phyloP scores from a whole-genome alignment of 2,329 filamentous ascomycete species.

The Claviceps pazoutovae region DNA sequence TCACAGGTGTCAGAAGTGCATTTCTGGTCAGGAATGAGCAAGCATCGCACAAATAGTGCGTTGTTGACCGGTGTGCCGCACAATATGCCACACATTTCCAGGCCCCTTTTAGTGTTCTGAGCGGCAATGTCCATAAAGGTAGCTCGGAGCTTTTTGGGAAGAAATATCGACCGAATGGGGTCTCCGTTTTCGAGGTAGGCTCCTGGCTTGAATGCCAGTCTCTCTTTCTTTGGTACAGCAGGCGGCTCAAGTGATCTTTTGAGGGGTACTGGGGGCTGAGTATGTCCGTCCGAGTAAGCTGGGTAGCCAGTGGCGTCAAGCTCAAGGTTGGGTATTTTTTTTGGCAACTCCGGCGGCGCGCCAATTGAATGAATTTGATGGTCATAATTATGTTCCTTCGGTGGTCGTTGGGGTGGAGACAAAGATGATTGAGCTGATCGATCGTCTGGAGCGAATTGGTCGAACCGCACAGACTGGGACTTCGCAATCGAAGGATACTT shows the following conservation, averaged over 20 bases:
- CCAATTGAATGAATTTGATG: background rate
- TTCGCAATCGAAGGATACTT: conserved; percentile 44
- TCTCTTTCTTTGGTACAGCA: conserved; percentile 31
- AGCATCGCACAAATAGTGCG: conserved; percentile 75
- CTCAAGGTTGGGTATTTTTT: conserved; percentile 13
- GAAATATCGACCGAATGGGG: conserved; percentile 74
- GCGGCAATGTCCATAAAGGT: conserved; percentile 62
- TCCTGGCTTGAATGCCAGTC: conserved; percentile 57
- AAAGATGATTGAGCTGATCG: conserved; percentile 5
- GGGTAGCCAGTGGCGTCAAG: conserved; percentile 6
- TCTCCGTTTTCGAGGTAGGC: conserved; percentile 83
- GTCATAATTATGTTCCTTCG: conserved; percentile 13
- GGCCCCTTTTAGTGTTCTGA: conserved; percentile 62
- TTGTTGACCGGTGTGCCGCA: conserved; percentile 86
- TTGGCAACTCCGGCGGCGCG: conserved; percentile 14
- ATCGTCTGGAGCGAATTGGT: conserved; percentile 11
- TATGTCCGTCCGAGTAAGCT: background rate
- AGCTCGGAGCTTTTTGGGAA: conserved; percentile 61
- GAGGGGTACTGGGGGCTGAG: conserved; percentile 14
- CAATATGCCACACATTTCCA: conserved; percentile 92
- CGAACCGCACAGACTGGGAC: conserved; percentile 34
- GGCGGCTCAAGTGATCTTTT: conserved; percentile 15
- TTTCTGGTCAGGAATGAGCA: conserved; percentile 83
- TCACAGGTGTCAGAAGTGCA: conserved; percentile 90
- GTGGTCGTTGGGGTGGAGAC: conserved; percentile 21